These are phyloP conservation scores for Berberis thunbergii DNA, from an alignment of 164 flowering plant species.

Conservation along the genomic window DNA sequence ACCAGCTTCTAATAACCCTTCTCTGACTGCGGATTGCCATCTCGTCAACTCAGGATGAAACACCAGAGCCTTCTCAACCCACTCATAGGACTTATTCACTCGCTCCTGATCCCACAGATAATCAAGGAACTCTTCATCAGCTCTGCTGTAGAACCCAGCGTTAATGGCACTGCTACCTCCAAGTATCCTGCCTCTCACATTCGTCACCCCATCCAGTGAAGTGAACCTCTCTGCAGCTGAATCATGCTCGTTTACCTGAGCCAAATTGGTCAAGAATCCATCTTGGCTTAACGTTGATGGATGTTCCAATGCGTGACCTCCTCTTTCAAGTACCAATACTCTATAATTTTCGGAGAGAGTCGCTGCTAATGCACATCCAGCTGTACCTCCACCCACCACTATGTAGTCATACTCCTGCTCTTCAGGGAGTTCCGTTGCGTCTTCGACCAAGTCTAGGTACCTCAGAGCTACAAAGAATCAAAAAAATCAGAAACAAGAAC, in stretches of 20 bases:
- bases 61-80: slow-evolving; percentile 70
- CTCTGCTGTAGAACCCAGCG: slow-evolving; percentile 86
- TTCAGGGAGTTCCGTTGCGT: slow-evolving; percentile 57
- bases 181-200: slow-evolving; percentile 74
- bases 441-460: slow-evolving; percentile 34
- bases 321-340: slow-evolving; percentile 72
- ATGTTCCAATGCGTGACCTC: slow-evolving; percentile 15
- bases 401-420: slow-evolving; percentile 79
- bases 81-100: slow-evolving; percentile 59
- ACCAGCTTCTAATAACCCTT: slow-evolving; percentile 56
- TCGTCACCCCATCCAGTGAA: slow-evolving; percentile 81
- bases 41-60: slow-evolving; percentile 47
- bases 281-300: slow-evolving; percentile 38
- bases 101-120: slow-evolving; percentile 45
- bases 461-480: slow-evolving; percentile 35
- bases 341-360: slow-evolving; percentile 43
- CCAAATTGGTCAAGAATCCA: slow-evolving; percentile 54
- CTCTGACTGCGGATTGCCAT: slow-evolving; percentile 76
- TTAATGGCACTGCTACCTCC: slow-evolving; percentile 90
- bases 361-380: slow-evolving; percentile 90
- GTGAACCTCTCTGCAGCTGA: slow-evolving; percentile 73
- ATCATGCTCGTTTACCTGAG: slow-evolving; percentile 25
- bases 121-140: slow-evolving; percentile 38
- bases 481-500: not conserved
- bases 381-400: slow-evolving; percentile 86